These are phyloP conservation scores for Elongisporangium prolatum DNA, from an alignment of 352 stramenopile species.

Conservation along the genomic window DNA sequence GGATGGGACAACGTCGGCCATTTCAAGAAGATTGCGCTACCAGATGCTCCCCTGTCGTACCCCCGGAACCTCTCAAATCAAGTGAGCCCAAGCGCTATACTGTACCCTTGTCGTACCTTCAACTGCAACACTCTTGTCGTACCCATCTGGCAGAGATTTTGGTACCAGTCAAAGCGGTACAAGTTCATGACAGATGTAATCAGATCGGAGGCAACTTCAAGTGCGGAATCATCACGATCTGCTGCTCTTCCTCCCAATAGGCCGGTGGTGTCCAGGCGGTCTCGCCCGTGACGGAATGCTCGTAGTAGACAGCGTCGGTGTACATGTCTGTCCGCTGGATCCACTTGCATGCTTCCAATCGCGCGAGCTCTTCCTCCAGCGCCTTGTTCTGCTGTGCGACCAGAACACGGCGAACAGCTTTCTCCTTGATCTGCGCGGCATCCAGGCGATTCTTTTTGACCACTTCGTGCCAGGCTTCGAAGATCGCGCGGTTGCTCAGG, in stretches of 20 bases:
- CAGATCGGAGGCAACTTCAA: conserved; percentile 21
- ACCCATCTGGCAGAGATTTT: neutral
- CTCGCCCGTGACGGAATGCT: conserved; percentile 42
- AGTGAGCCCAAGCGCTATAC: neutral
- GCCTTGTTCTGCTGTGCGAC: conserved; percentile 44
- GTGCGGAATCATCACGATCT: conserved; percentile 9
- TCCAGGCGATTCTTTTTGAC: conserved; percentile 28
- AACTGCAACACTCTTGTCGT: neutral
- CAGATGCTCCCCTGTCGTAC: neutral
- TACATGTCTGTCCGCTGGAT: conserved; percentile 53
- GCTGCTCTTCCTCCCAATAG: conserved; percentile 53
- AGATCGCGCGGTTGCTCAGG: conserved; percentile 40
- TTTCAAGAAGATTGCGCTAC: neutral
- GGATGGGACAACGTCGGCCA: neutral
- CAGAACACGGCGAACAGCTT: conserved; percentile 28
- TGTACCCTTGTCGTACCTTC: neutral
- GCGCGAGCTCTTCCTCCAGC: conserved; percentile 44
- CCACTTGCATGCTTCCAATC: conserved; percentile 46
- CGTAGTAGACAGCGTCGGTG: conserved; percentile 61
- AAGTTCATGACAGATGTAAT: too few relatives aligned
- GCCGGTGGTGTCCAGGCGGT: conserved; percentile 42
- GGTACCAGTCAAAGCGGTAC: neutral
- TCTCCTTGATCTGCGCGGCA: conserved; percentile 19
- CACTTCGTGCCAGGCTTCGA: conserved; percentile 60
- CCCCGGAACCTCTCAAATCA: neutral